Percentiles rank a stretch among this genome's conserved stretches.
Conservation (phyloP, 139 green algal species). For the Pycnococcus provasolii region DNA sequence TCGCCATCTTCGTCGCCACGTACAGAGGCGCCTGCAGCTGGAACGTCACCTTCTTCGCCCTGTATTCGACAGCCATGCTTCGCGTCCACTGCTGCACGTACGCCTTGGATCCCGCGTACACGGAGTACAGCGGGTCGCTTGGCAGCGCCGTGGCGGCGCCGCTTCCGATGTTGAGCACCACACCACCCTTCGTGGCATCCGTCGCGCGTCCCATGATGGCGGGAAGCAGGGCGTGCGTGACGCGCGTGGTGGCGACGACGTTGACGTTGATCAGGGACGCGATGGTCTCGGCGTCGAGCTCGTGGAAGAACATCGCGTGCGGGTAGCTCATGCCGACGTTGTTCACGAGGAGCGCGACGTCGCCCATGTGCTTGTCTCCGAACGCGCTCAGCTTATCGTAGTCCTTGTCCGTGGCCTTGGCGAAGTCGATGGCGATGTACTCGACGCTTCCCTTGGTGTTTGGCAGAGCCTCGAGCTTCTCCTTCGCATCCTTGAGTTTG, state of each 20-base stretch:
- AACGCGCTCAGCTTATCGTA: conserved; percentile 17
- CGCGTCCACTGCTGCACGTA: conserved; percentile 47
- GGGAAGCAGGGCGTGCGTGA: conserved; percentile 51
- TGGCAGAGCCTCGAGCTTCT: conserved; percentile 34
- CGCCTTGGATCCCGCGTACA: conserved; percentile 69
- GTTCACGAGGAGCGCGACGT: conserved; percentile 75
- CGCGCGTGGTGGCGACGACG: conserved; percentile 31
- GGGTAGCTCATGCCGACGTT: conserved; percentile 73
- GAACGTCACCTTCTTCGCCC: conserved; percentile 42
- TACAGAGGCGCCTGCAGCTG: conserved; percentile 62
- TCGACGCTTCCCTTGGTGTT: conserved; percentile 41
- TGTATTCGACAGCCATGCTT: conserved; percentile 48
- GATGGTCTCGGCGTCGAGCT: conserved; percentile 34
- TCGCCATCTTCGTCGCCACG: conserved; percentile 73
- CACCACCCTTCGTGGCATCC: conserved; percentile 30
- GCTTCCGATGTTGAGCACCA: conserved; percentile 64
- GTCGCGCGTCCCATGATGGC: conserved; percentile 51
- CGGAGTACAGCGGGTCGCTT: conserved; percentile 49
- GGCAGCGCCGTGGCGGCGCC: conserved; percentile 53
- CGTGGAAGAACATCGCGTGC: conserved; percentile 56
- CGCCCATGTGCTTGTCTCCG: conserved; percentile 14
- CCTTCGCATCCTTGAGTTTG: conserved; percentile 41
- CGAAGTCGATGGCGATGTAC: not conserved
- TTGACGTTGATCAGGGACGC: conserved; percentile 44
- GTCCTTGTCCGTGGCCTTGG: conserved; percentile 16